Conservation (phyloP, 2,329 filamentous ascomycete species). For the Verticillium dahliae region DNA sequence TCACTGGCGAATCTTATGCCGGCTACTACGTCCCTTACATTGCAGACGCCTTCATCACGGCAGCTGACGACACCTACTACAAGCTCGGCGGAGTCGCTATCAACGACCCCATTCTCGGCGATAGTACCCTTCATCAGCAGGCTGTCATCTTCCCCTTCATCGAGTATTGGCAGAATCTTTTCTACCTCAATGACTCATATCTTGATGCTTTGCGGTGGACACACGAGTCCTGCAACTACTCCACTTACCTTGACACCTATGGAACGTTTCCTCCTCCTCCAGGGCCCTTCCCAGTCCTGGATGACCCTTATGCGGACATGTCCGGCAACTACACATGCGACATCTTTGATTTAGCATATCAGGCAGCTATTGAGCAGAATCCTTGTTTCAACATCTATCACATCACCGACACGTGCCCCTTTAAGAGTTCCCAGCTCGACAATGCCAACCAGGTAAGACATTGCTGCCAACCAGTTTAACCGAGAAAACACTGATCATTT, state of each 20-base stretch:
- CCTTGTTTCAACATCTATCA: constrained; percentile 81
- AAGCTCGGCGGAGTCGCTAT: constrained; percentile 64
- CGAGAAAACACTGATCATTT: not conserved
- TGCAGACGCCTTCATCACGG: constrained; percentile 63
- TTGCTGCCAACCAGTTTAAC: too few species aligned
- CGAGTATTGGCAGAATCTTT: constrained; percentile 52
- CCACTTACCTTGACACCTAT: constrained; percentile 51
- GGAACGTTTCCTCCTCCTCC: constrained; percentile 60
- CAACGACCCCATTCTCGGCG: constrained; percentile 62
- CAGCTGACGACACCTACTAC: constrained; percentile 58
- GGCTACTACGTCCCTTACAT: constrained; percentile 67
- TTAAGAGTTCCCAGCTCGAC: constrained; percentile 63
- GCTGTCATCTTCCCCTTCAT: constrained; percentile 51
- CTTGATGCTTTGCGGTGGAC: constrained; percentile 43
- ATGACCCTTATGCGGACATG: constrained; percentile 33
- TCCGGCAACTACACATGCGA: constrained; percentile 41
- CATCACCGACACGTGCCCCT: constrained; percentile 65
- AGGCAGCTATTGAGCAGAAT: constrained; percentile 52
- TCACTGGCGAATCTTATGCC: constrained; percentile 65
- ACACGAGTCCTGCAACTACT: constrained; percentile 57
- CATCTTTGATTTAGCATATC: constrained; percentile 45
- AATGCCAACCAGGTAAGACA: constrained; percentile 47
- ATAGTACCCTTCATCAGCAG: constrained; percentile 34
- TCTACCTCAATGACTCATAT: constrained; percentile 57
- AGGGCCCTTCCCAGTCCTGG: constrained; percentile 45